Percentiles rank a stretch among this genome's conserved stretches.
Conservation (phyloP, 306 rosid genomes). For the Carpinus fangiana region DNA sequence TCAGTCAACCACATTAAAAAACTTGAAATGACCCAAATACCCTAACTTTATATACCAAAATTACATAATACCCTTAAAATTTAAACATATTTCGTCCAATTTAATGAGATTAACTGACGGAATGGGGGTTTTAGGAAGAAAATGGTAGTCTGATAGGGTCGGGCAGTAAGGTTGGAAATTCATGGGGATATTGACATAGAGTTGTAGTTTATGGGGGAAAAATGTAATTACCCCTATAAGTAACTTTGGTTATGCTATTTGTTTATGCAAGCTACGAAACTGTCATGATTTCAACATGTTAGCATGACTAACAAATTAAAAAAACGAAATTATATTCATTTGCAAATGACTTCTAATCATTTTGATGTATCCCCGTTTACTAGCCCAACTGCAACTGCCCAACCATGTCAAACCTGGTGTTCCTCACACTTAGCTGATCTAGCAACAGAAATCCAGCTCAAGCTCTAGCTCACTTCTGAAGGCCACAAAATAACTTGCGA, state of each 20-base stretch:
- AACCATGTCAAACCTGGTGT: not conserved
- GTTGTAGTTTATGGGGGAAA: too few relatives aligned
- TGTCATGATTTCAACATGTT: not conserved
- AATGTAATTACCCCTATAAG: too few relatives aligned
- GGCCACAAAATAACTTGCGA: not conserved
- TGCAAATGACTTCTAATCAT: not conserved
- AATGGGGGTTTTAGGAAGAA: too few relatives aligned
- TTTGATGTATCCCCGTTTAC: not conserved
- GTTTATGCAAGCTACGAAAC: not conserved
- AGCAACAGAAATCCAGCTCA: slow-evolving; percentile 3
- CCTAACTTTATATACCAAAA: too few relatives aligned
- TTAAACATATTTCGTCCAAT: too few relatives aligned
- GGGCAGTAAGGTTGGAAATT: too few relatives aligned
- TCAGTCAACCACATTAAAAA: too few relatives aligned
- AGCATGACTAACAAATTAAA: not conserved
- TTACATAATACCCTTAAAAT: too few relatives aligned
- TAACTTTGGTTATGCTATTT: not conserved
- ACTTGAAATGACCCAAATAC: too few relatives aligned
- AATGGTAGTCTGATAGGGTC: too few relatives aligned
- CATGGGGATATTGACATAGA: too few relatives aligned
- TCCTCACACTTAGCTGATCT: not conserved
- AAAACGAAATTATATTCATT: not conserved
- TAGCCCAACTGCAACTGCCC: not conserved
- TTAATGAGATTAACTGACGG: too few relatives aligned
- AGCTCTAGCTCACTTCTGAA: not conserved